Conservation (phyloP, 140 eudicot genomes). For the Oenanthe javanica region DNA sequence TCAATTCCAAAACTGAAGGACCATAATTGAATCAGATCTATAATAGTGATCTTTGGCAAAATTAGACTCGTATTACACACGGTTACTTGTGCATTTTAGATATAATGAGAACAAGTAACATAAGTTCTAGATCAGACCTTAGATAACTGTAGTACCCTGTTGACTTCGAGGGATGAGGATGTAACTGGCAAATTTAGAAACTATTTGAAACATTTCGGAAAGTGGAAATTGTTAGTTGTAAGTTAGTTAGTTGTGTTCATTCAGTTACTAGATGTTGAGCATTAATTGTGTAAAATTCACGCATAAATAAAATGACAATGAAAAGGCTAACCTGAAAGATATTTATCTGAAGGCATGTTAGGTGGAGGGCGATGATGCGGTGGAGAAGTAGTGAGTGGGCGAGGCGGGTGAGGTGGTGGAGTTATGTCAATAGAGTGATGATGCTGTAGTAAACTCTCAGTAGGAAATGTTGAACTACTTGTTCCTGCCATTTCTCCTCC, state of each 20-base stretch:
- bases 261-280: background rate
- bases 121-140: background rate
- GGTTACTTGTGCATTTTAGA: background rate
- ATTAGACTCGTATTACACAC: background rate
- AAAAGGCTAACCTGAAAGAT: background rate
- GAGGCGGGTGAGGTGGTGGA: background rate
- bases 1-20: background rate
- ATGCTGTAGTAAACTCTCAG: background rate
- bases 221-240: background rate
- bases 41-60: background rate
- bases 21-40: background rate
- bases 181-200: background rate
- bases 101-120: background rate
- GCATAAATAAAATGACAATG: background rate
- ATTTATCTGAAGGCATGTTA: background rate
- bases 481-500: constrained; percentile 2
- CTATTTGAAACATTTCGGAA: background rate
- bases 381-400: background rate
- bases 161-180: background rate
- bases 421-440: background rate
- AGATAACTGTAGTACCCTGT: background rate
- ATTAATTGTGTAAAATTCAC: background rate
- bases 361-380: background rate
- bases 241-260: no score
- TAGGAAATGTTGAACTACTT: background rate